A percentile compares a stretch with the other conserved stretches of the same genome.
Conservation (phyloP, 129 eudicot genomes). For the Pulicaria dysenterica region DNA sequence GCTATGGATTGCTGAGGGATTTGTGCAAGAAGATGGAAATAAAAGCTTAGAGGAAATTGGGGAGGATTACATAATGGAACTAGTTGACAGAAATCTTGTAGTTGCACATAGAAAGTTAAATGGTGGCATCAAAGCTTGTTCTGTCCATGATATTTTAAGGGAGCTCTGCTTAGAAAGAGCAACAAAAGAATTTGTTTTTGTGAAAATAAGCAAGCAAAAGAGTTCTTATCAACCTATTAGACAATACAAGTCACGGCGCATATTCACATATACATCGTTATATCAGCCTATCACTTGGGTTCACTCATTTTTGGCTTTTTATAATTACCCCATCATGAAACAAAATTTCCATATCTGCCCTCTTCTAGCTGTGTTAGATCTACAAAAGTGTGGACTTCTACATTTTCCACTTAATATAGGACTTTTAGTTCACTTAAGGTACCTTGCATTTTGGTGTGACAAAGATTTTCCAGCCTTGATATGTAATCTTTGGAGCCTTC, state of each 20-base stretch:
- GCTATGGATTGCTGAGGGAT: slow-evolving; percentile 47
- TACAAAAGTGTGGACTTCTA: not conserved
- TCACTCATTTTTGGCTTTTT: not conserved
- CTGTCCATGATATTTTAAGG: slow-evolving; percentile 31
- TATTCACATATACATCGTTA: not conserved
- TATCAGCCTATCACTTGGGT: not conserved
- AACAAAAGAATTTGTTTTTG: not conserved
- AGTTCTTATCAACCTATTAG: not conserved
- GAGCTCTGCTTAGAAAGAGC: slow-evolving; percentile 30
- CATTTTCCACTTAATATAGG: not conserved
- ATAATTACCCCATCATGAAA: not conserved
- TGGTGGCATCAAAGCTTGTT: slow-evolving; percentile 11
- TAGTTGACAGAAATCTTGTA: slow-evolving; percentile 16
- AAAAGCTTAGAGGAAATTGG: slow-evolving; percentile 27
- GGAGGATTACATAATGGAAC: slow-evolving; percentile 12
- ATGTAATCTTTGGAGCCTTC: slow-evolving; percentile 16
- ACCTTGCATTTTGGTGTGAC: not conserved
- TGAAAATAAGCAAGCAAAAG: not conserved
- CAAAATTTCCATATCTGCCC: not conserved
- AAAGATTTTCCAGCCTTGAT: not conserved
- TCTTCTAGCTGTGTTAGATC: slow-evolving; percentile 17
- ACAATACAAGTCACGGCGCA: not conserved
- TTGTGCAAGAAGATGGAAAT: not conserved
- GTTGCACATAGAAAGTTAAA: not conserved
- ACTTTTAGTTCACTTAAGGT: slow-evolving; percentile 29